Base-by-base conservation (phyloP, 2,329 filamentous ascomycete species). In the Aspergillus terreus region DNA sequence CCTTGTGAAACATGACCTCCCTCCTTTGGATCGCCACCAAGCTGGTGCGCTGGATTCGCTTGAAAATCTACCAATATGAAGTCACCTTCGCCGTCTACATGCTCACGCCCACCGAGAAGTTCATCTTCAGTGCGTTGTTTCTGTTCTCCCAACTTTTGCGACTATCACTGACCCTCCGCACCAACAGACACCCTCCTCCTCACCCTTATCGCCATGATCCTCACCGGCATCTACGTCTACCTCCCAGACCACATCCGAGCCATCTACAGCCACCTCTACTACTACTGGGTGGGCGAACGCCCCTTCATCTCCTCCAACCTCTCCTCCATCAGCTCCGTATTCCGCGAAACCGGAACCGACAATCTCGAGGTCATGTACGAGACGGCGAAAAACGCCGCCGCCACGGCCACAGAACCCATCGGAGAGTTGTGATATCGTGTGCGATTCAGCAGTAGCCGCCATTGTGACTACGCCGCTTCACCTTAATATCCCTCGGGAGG, bases 31-130 rank as follows among this genome's bases (percentile, higher is more conserved):
- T 67, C 54, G 72, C 81, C 10, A 76, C 78, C 23, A 73, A 74
- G 30, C 69, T 95, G 63, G 82, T 89, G 59, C 85, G 86, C 71
- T 96, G 92, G 90, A 80, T 97, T 61, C 86, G 91, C 73, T 83
- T 92, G 73, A 99, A 99, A 81, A 86, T 92, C 71, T 96, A 97
- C 79, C 94, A 97, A 78, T 91, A 97, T 70, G 94, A 99, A 77
- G 92, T 97, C 71, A 96, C 92, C 11, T 94, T 95, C 74, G 87
- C 88, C 55, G 82, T 97, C 23, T 97, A 99, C 80, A 97, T 99
- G 88, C 87, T 96, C 63, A 96, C 92, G 35, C 88, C 91, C 1
- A 91, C 88, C 47, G 94, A 99, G 78, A 96, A 96, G 73, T 92
- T 96, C 74, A 86, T 96, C 64, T 95, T 97, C 76, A 97, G 94